A percentile compares a stretch with the other conserved stretches of the same genome.
These are phyloP conservation scores for Vigna unguiculata DNA, from an alignment of 306 rosid species.

Conservation along the genomic window DNA sequence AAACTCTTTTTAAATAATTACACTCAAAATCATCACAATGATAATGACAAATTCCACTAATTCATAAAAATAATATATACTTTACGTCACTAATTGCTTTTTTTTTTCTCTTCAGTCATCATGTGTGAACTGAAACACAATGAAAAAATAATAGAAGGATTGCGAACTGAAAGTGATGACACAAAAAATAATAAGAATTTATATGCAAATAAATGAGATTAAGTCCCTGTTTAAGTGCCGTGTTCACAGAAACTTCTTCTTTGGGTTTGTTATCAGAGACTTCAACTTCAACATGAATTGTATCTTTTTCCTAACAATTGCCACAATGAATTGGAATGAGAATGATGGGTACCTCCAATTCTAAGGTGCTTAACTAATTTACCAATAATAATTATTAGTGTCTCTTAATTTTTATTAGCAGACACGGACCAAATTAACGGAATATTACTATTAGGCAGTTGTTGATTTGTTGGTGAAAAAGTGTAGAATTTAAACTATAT, in stretches of 20 bases:
- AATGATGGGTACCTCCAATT: neutral
- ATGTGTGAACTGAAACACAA: constrained; percentile 25
- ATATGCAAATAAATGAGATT: neutral
- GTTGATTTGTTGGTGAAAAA: too few relatives aligned
- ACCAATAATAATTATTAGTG: neutral
- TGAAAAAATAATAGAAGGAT: constrained; percentile 18
- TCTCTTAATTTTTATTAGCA: neutral
- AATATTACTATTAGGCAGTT: too few relatives aligned
- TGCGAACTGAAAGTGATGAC: constrained; percentile 31
- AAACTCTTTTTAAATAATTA: constrained; percentile 37
- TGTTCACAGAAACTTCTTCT: constrained; percentile 35
- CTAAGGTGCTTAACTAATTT: neutral
- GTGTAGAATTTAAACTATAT: too few relatives aligned
- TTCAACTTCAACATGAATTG: constrained; percentile 29
- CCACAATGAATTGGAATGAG: constrained; percentile 20
- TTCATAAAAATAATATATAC: neutral
- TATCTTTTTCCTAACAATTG: constrained; percentile 13
- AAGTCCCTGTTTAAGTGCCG: constrained; percentile 43
- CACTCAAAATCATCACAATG: constrained; percentile 33
- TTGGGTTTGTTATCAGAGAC: constrained; percentile 34
- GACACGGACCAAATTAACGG: constrained; percentile 2
- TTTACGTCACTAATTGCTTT: constrained; percentile 37
- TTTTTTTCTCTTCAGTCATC: constrained; percentile 31
- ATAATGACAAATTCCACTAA: constrained; percentile 34
- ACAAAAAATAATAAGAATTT: constrained; percentile 1